A percentile compares a stretch with the other conserved stretches of the same genome.
Evolutionary conservation across 2,329 filamentous ascomycete genomes (phyloP).

Genomic region (Whalleya microplaca): DNA sequence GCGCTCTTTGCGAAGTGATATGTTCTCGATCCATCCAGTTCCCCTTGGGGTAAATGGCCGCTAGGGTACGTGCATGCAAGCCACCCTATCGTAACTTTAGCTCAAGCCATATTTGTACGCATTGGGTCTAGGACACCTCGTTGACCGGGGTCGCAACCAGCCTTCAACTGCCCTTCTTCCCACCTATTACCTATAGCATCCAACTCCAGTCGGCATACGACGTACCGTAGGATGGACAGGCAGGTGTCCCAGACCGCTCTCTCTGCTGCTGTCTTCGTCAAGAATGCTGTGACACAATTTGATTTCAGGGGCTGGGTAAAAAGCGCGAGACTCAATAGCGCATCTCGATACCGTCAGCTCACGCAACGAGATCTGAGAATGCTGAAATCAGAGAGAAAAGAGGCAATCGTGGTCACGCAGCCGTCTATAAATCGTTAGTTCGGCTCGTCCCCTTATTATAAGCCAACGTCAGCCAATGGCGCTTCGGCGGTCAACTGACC

Average conservation of each 20-base stretch:
- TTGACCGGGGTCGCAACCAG: constrained; percentile 13
- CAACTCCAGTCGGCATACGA: not conserved
- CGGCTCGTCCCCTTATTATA: not conserved
- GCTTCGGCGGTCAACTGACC: constrained; percentile 22
- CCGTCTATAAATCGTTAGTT: not conserved
- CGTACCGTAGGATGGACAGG: not conserved
- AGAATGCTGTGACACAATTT: not conserved
- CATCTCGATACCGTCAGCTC: not conserved
- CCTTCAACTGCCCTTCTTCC: not conserved
- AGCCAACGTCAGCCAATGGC: constrained; percentile 3
- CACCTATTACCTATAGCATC: not conserved
- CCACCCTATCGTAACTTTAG: constrained; percentile 14
- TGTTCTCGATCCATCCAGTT: constrained; percentile 14
- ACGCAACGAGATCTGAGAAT: not conserved
- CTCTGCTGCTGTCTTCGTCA: not conserved
- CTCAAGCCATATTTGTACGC: constrained; percentile 14
- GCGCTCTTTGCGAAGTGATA: constrained; percentile 9
- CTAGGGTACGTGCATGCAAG: constrained; percentile 22
- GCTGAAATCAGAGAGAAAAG: not conserved
- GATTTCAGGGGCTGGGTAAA: not conserved
- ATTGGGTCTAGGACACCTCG: constrained; percentile 14
- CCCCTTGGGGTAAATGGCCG: constrained; percentile 24
- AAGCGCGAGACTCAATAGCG: not conserved
- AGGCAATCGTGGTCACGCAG: not conserved
- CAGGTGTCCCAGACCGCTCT: not conserved